Conservation (phyloP, 495 filamentous ascomycete genomes). For the Aspergillus panamensis region DNA sequence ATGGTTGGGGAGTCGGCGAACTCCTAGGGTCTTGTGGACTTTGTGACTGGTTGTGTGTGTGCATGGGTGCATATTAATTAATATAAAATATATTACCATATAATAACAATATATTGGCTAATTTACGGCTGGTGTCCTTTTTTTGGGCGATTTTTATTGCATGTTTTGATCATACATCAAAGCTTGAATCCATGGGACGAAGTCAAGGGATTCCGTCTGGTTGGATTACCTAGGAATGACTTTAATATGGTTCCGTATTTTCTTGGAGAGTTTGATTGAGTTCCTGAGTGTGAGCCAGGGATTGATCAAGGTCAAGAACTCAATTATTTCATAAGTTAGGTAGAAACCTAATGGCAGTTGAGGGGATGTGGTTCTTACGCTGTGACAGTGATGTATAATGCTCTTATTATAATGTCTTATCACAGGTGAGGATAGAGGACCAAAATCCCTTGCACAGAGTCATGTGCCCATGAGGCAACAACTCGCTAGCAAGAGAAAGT, state of each 20-base stretch:
- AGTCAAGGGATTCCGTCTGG: background rate
- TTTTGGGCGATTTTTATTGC: background rate
- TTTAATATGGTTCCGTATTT: background rate
- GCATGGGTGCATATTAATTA: background rate
- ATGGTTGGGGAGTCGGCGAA: constrained; percentile 4
- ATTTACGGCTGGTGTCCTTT: background rate
- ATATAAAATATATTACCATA: background rate
- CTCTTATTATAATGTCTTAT: too few relatives aligned
- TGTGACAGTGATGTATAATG: too few relatives aligned
- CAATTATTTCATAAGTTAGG: background rate
- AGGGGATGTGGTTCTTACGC: background rate
- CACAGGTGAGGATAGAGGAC: too few relatives aligned
- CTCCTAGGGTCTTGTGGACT: background rate
- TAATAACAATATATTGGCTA: too few relatives aligned
- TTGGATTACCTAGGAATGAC: background rate
- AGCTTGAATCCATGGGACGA: background rate
- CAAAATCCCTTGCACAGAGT: too few relatives aligned
- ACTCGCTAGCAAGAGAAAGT: background rate
- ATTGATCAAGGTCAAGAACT: background rate
- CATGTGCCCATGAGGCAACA: background rate
- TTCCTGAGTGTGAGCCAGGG: background rate
- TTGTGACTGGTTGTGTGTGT: background rate
- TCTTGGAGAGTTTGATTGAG: background rate
- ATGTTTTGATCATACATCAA: background rate
- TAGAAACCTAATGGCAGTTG: background rate